phyloP scores from a whole-genome alignment of 208 protist genomes.

The Strigomonas galati region DNA sequence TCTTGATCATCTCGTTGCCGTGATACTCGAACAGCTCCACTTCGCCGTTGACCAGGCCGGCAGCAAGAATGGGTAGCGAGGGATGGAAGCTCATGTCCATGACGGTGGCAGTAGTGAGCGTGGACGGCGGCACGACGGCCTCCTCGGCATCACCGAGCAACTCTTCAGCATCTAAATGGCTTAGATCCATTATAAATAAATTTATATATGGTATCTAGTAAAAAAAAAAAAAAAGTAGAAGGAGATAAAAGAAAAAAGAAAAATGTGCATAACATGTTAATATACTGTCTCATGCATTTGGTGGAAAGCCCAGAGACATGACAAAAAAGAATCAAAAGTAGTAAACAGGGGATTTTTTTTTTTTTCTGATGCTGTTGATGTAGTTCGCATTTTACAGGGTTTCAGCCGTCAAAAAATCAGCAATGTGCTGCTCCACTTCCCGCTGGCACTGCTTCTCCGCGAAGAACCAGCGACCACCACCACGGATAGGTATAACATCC shows the following conservation, averaged over 20 bases:
- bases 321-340: too few species aligned
- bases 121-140: slow-evolving; percentile 51
- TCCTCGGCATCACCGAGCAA: slow-evolving; percentile 62
- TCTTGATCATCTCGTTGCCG: slow-evolving; percentile 59
- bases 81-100: slow-evolving; percentile 83
- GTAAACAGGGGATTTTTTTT: slow-evolving; percentile 2
- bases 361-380: too few species aligned
- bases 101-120: slow-evolving; percentile 55
- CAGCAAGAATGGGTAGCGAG: slow-evolving; percentile 58
- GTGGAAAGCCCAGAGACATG: too few species aligned
- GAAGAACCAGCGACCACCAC: slow-evolving; percentile 81
- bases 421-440: slow-evolving; percentile 42
- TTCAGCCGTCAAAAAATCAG: slow-evolving; percentile 39
- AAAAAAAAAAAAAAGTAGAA: slow-evolving; percentile 5
- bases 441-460: slow-evolving; percentile 47
- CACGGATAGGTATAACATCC: slow-evolving; percentile 53
- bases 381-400: background rate
- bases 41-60: slow-evolving; percentile 76
- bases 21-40: slow-evolving; percentile 78
- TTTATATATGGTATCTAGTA: background rate
- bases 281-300: background rate
- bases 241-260: background rate
- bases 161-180: slow-evolving; percentile 15
- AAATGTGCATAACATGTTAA: background rate
- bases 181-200: slow-evolving; percentile 58